A percentile compares a stretch with the other conserved stretches of the same genome.
Evolutionary conservation across 257 asterid genomes (phyloP).

Genomic region (Primulina tabacum): DNA sequence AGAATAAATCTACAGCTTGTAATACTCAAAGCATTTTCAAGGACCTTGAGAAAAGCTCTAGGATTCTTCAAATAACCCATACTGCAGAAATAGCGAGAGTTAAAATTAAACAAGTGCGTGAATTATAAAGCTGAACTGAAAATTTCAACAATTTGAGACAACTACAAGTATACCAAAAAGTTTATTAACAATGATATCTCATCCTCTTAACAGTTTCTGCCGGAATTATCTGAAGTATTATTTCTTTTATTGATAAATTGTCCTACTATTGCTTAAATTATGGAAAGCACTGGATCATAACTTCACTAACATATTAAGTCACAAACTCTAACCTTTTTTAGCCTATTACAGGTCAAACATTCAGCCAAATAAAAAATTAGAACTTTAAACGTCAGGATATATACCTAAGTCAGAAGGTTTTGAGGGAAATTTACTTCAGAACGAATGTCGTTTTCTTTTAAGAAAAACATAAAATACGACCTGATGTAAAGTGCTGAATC

Average conservation of each 20-base stretch:
- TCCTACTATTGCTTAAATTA: slow-evolving; percentile 7
- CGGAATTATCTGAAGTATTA: slow-evolving; percentile 1
- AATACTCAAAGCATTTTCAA: slow-evolving; percentile 45
- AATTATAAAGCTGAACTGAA: not conserved
- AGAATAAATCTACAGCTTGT: slow-evolving; percentile 61
- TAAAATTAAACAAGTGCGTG: slow-evolving; percentile 19
- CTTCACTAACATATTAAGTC: not conserved
- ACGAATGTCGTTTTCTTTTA: slow-evolving; percentile 10
- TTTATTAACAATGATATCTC: not conserved
- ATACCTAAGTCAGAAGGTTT: slow-evolving; percentile 17
- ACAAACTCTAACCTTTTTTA: not conserved
- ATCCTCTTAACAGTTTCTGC: not conserved
- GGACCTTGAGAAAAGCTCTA: slow-evolving; percentile 48
- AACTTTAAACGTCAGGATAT: slow-evolving; percentile 6
- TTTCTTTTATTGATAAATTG: slow-evolving; percentile 1
- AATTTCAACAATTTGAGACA: not conserved
- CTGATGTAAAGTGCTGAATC: slow-evolving; percentile 13
- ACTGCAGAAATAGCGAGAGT: slow-evolving; percentile 46
- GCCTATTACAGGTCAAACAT: slow-evolving; percentile 3
- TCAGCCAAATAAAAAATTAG: not conserved
- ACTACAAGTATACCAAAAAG: slow-evolving; percentile 8
- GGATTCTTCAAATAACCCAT: slow-evolving; percentile 81
- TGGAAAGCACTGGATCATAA: not conserved
- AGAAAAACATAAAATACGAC: slow-evolving; percentile 21
- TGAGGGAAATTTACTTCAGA: slow-evolving; percentile 1